phyloP scores from a whole-genome alignment of 768 basidiomycete species.

The Tephrocybe sp. region DNA sequence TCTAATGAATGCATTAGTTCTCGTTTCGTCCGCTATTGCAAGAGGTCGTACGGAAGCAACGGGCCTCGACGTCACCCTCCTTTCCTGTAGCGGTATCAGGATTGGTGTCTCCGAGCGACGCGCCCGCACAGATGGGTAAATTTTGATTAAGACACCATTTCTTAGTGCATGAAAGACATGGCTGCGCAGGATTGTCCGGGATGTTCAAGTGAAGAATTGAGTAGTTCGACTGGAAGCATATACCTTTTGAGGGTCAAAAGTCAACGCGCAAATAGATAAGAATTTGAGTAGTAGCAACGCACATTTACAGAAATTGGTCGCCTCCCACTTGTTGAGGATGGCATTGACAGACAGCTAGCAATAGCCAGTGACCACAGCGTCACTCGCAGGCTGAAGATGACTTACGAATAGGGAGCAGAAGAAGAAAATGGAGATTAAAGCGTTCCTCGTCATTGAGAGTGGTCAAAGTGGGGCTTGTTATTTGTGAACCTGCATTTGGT shows the following conservation, averaged over 20 bases:
- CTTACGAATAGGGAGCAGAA: constrained; percentile 24
- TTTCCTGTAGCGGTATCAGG: constrained; percentile 93
- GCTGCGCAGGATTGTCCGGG: constrained; percentile 83
- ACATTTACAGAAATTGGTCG: constrained; percentile 93
- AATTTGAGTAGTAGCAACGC: no score
- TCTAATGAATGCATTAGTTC: constrained; percentile 45
- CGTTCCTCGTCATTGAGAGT: constrained; percentile 12
- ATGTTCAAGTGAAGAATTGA: constrained; percentile 78
- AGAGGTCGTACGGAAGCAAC: constrained; percentile 83
- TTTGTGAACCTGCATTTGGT: neutral
- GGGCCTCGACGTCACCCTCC: constrained; percentile 92
- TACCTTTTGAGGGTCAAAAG: constrained; percentile 63
- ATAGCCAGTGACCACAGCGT: neutral
- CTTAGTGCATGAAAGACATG: constrained; percentile 90
- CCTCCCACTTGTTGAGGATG: constrained; percentile 75
- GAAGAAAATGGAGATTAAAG: constrained; percentile 7
- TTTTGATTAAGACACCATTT: constrained; percentile 96
- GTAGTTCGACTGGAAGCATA: constrained; percentile 87
- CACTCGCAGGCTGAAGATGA: constrained; percentile 2
- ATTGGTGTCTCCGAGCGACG: constrained; percentile 80
- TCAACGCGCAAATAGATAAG: no score
- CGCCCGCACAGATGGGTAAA: constrained; percentile 77
- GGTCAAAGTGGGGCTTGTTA: neutral
- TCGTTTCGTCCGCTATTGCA: constrained; percentile 4
- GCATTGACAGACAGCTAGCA: constrained; percentile 33